These are phyloP conservation scores for Chloranthus sessilifolius DNA, from an alignment of 164 flowering plant species.

Conservation along the genomic window DNA sequence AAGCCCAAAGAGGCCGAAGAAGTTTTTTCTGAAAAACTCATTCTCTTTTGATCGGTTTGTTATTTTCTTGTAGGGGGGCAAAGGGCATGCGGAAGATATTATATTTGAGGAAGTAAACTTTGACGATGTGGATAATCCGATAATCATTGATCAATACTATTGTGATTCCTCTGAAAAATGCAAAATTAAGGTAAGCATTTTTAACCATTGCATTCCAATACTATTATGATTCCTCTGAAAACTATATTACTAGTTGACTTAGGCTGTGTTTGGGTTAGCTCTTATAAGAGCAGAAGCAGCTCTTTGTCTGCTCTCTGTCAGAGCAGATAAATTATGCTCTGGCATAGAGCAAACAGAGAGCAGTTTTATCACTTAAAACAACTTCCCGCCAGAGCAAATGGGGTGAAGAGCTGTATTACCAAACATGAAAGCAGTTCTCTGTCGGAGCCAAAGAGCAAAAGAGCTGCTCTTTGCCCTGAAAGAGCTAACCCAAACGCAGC, in stretches of 20 bases:
- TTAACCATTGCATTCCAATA: not conserved
- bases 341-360: not conserved
- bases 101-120: slow-evolving; percentile 12
- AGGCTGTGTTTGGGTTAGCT: not conserved
- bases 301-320: not conserved
- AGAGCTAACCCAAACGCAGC: too few species aligned
- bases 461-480: too few species aligned
- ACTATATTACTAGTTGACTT: not conserved
- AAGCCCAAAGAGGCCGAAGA: not conserved
- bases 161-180: slow-evolving; percentile 15
- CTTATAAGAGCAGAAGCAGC: not conserved
- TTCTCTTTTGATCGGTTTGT: not conserved
- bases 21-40: not conserved
- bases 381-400: too few species aligned
- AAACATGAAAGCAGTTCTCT: too few species aligned
- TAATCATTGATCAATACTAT: slow-evolving; percentile 30
- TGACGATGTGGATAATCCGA: slow-evolving; percentile 9
- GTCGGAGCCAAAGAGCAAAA: too few species aligned
- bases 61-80: slow-evolving; percentile 21
- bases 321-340: not conserved
- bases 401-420: too few species aligned
- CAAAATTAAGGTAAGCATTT: slow-evolving; percentile 9
- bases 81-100: slow-evolving; percentile 19
- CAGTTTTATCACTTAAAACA: too few species aligned
- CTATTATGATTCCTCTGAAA: not conserved